A percentile compares a stretch with the other conserved stretches of the same genome.
These are phyloP conservation scores for Oleoguttula mirabilis DNA, from an alignment of 495 filamentous ascomycete genomes.

Conservation along the genomic window DNA sequence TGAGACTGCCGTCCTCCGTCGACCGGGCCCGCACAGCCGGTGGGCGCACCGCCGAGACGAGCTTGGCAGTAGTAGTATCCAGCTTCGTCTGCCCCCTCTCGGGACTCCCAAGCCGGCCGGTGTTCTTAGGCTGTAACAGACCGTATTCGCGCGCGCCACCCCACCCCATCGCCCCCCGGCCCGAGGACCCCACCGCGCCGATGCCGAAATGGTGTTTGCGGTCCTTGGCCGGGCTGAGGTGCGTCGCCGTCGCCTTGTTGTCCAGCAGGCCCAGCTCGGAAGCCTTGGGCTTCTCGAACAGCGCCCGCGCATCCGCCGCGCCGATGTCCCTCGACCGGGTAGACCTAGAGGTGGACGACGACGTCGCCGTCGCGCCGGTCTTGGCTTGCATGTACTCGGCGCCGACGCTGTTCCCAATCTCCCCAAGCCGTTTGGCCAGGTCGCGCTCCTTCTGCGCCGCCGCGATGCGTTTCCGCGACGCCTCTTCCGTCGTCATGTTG, in stretches of 20 bases:
- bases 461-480: slow-evolving; percentile 51
- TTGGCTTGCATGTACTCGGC: slow-evolving; percentile 58
- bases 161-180: slow-evolving; percentile 30
- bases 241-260: slow-evolving; percentile 45
- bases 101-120: slow-evolving; percentile 2
- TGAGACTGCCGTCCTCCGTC: slow-evolving; percentile 10
- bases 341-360: background rate
- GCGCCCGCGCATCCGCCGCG: slow-evolving; percentile 2
- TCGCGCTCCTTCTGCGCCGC: slow-evolving; percentile 70
- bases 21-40: slow-evolving; percentile 3
- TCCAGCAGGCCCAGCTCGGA: slow-evolving; percentile 44
- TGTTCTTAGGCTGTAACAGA: slow-evolving; percentile 18
- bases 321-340: background rate
- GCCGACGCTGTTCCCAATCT: slow-evolving; percentile 53
- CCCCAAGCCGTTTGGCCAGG: slow-evolving; percentile 57
- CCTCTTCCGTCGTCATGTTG: slow-evolving; percentile 3
- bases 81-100: slow-evolving; percentile 19
- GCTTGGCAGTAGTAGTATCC: slow-evolving; percentile 2
- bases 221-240: slow-evolving; percentile 57
- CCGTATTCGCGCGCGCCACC: slow-evolving; percentile 27
- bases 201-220: slow-evolving; percentile 24
- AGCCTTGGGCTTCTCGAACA: slow-evolving; percentile 29
- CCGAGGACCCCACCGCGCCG: slow-evolving; percentile 24
- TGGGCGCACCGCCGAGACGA: background rate
- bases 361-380: background rate